Evolutionary conservation across 805 yeast genomes (phyloP).

Genomic region (Candida insectorum): DNA sequence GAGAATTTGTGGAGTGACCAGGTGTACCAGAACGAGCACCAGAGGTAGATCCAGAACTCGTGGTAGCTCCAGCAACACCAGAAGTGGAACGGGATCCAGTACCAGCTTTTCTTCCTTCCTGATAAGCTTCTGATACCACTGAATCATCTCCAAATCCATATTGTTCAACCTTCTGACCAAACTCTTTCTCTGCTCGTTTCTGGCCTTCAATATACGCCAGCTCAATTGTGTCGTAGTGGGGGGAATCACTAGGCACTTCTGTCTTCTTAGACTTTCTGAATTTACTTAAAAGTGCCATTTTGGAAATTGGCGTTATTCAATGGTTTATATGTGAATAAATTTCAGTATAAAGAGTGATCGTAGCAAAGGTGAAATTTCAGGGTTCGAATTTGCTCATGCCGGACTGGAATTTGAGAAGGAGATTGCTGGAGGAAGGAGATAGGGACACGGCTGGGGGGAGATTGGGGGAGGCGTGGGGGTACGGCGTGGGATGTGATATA

Average conservation of each 20-base stretch:
- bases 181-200: slow-evolving; percentile 13
- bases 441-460: too few species aligned
- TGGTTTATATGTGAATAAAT: too few species aligned
- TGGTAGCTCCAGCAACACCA: not conserved
- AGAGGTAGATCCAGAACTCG: slow-evolving; percentile 1
- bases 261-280: slow-evolving; percentile 7
- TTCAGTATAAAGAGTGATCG: too few species aligned
- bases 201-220: slow-evolving; percentile 20
- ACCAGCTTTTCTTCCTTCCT: not conserved
- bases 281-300: slow-evolving; percentile 6
- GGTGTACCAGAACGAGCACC: not conserved
- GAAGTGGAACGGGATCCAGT: too few species aligned
- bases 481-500: too few species aligned
- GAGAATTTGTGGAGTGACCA: not conserved
- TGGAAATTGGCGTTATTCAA: too few species aligned
- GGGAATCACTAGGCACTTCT: not conserved
- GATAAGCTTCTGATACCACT: slow-evolving; percentile 1
- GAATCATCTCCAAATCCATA: slow-evolving; percentile 5
- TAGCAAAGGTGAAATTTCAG: slow-evolving; percentile 8
- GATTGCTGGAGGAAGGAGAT: too few species aligned
- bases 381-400: too few species aligned
- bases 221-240: slow-evolving; percentile 4
- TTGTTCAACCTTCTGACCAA: slow-evolving; percentile 10
- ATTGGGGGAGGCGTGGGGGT: too few species aligned
- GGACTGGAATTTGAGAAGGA: too few species aligned